These are phyloP conservation scores for Astrocystis sublimbata DNA, from an alignment of 495 filamentous ascomycete species.

Conservation along the genomic window DNA sequence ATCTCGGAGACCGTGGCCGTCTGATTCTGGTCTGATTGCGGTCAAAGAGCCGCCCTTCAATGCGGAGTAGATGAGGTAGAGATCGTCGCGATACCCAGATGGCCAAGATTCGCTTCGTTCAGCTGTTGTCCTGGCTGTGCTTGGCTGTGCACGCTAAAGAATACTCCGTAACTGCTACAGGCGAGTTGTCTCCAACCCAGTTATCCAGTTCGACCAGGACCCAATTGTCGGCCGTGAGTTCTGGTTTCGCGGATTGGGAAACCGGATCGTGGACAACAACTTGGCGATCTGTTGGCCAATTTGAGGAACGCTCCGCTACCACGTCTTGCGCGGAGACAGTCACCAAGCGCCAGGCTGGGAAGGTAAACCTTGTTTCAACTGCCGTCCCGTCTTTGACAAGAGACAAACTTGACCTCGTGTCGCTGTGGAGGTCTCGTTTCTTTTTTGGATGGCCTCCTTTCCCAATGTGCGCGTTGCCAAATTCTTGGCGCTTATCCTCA, in stretches of 20 bases:
- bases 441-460: background rate
- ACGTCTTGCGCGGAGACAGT: background rate
- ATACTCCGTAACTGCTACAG: background rate
- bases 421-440: background rate
- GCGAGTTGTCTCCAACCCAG: background rate
- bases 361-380: background rate
- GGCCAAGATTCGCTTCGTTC: background rate
- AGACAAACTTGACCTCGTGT: background rate
- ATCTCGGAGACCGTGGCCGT: conserved; percentile 3
- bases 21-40: background rate
- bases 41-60: background rate
- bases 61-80: background rate
- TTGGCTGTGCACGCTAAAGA: background rate
- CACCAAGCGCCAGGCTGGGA: conserved; percentile 2
- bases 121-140: background rate
- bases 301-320: background rate
- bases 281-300: conserved; percentile 7
- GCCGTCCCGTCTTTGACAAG: background rate
- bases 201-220: background rate
- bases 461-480: no score
- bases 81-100: background rate
- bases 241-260: background rate
- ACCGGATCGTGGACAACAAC: background rate
- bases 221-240: background rate
- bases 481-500: background rate